These are phyloP conservation scores for Serpula lacrymans DNA, from an alignment of 768 basidiomycete genomes.

Conservation along the genomic window DNA sequence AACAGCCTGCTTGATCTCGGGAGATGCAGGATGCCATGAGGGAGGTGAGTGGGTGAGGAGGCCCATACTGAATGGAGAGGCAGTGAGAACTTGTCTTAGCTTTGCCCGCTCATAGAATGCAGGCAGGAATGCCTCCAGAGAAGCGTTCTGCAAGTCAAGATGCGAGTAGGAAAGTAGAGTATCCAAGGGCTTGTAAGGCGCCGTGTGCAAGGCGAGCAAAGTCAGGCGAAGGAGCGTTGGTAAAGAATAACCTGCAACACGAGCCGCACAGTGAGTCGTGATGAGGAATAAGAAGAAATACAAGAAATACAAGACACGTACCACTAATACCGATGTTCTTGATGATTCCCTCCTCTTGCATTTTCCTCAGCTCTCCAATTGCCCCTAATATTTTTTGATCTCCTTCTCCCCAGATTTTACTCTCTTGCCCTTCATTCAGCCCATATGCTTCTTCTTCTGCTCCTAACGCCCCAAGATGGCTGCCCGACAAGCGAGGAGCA, in stretches of 20 bases:
- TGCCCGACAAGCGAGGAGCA: slow-evolving; percentile 47
- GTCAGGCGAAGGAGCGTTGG: slow-evolving; percentile 83
- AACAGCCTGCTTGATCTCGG: slow-evolving; percentile 41
- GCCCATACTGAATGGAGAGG: slow-evolving; percentile 85
- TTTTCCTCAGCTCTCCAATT: slow-evolving; percentile 56
- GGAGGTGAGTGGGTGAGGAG: slow-evolving; percentile 60
- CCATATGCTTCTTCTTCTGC: slow-evolving; percentile 63
- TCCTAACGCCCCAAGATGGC: slow-evolving; percentile 52
- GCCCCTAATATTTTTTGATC: slow-evolving; percentile 73
- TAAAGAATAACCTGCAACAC: slow-evolving; percentile 65
- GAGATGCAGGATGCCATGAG: slow-evolving; percentile 76
- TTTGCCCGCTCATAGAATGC: slow-evolving; percentile 60
- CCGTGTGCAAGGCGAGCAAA: slow-evolving; percentile 62
- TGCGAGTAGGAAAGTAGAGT: slow-evolving; percentile 80
- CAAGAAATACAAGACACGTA: slow-evolving; percentile 21
- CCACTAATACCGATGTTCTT: slow-evolving; percentile 79
- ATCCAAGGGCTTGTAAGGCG: slow-evolving; percentile 72
- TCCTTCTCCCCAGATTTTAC: slow-evolving; percentile 57
- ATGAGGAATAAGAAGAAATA: neutral
- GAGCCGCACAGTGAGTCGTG: neutral
- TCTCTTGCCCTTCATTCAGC: slow-evolving; percentile 54
- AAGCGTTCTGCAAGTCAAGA: slow-evolving; percentile 70
- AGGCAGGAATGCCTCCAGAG: slow-evolving; percentile 51
- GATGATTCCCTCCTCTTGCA: slow-evolving; percentile 72
- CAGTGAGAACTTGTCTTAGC: slow-evolving; percentile 66